Percentiles rank a stretch among this genome's conserved stretches.
Evolutionary conservation across 1,284 basidiomycete species (phyloP).

Genomic region (Papiliotrema nemorosa): DNA sequence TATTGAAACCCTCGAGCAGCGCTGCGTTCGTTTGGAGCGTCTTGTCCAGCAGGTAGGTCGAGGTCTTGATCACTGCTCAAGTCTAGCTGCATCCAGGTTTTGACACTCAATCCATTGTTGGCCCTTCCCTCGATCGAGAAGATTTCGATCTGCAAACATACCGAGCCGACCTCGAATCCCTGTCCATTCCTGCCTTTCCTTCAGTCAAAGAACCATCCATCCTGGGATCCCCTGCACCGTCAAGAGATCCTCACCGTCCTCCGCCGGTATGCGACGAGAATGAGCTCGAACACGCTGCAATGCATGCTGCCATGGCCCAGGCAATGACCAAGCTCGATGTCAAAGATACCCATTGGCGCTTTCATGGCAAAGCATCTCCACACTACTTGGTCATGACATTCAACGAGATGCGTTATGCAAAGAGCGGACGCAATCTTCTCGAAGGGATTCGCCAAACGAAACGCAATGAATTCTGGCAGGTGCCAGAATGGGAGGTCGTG

Average conservation of each 20-base stretch:
- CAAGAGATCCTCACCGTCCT: conserved; percentile 29
- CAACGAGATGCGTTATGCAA: conserved; percentile 59
- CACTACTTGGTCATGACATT: conserved; percentile 63
- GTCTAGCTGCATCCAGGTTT: conserved; percentile 63
- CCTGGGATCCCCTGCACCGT: conserved; percentile 16
- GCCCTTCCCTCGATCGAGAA: conserved; percentile 64
- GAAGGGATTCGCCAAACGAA: conserved; percentile 31
- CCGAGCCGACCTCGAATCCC: conserved; percentile 26
- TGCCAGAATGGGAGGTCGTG: conserved; percentile 48
- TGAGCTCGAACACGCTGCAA: conserved; percentile 12
- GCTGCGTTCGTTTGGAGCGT: conserved; percentile 68
- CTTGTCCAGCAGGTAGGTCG: conserved; percentile 58
- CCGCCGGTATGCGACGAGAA: conserved; percentile 1
- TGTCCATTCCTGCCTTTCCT: conserved; percentile 41
- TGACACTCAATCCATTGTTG: conserved; percentile 65
- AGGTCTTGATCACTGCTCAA: background rate
- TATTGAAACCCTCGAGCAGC: conserved; percentile 66
- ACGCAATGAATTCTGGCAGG: conserved; percentile 43
- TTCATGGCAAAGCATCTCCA: conserved; percentile 69
- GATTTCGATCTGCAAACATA: conserved; percentile 60
- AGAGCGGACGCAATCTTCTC: conserved; percentile 15
- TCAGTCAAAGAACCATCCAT: conserved; percentile 25
- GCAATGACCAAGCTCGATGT: conserved; percentile 36
- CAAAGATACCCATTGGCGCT: conserved; percentile 52
- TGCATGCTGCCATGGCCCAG: conserved; percentile 19